Conservation (phyloP, 1,139 yeast species). For the Suhomyces bribrorum region DNA sequence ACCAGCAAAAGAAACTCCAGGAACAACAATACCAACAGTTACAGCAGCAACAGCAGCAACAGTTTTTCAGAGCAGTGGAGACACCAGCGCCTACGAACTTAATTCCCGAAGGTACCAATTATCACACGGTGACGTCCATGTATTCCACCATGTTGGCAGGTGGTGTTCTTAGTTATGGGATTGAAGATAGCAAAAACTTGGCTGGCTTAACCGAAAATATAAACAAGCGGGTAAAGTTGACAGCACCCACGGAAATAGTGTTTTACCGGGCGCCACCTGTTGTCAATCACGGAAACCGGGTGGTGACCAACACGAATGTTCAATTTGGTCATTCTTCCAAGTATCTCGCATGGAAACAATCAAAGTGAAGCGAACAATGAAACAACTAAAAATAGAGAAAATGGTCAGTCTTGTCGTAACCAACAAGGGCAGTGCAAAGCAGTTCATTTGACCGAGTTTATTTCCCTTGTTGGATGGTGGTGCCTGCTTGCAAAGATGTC, state of each 20-base stretch:
- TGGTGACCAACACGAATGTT: constrained; percentile 30
- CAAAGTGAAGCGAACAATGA: constrained; percentile 13
- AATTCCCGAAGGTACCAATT: constrained; percentile 24
- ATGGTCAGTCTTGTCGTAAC: background rate
- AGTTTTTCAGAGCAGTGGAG: constrained; percentile 22
- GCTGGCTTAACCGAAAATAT: constrained; percentile 16
- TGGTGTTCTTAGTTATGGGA: constrained; percentile 42
- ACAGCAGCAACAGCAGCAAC: constrained; percentile 22
- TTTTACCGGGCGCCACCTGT: constrained; percentile 88
- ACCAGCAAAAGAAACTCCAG: constrained; percentile 18
- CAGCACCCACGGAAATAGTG: constrained; percentile 49
- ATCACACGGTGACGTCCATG: constrained; percentile 35
- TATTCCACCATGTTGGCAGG: constrained; percentile 43
- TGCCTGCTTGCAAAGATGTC: no score
- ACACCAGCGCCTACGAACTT: constrained; percentile 25
- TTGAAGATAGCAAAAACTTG: constrained; percentile 23
- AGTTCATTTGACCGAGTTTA: no score
- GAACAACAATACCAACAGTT: constrained; percentile 20
- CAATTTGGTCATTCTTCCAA: constrained; percentile 67
- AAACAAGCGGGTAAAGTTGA: constrained; percentile 25
- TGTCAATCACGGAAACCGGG: constrained; percentile 48
- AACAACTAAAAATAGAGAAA: background rate
- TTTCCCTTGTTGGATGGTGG: no score
- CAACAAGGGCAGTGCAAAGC: background rate
- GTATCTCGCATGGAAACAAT: constrained; percentile 64